Evolutionary conservation across 2,329 filamentous ascomycete genomes (phyloP).

Genomic region (Apiospora pterosperma): DNA sequence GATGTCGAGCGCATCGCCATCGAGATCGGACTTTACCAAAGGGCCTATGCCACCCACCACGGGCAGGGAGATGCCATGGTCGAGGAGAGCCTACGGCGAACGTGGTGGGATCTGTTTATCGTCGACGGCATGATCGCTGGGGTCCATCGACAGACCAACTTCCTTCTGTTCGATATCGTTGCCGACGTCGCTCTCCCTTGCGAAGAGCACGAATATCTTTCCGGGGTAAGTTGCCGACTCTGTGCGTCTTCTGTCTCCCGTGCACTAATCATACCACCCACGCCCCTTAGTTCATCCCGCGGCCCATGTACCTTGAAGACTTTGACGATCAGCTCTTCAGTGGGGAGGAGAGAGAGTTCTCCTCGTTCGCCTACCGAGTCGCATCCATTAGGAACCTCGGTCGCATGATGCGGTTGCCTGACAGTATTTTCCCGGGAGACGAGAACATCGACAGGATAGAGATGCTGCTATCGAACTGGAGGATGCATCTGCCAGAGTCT

Average conservation of each 20-base stretch:
- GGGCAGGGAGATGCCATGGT: constrained; percentile 63
- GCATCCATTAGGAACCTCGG: constrained; percentile 77
- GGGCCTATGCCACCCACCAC: constrained; percentile 61
- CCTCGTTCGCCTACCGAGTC: constrained; percentile 82
- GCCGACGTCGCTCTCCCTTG: constrained; percentile 74
- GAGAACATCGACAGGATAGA: constrained; percentile 50
- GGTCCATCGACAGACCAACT: constrained; percentile 69
- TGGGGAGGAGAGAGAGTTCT: constrained; percentile 67
- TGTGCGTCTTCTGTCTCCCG: background rate
- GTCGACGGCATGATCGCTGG: constrained; percentile 82
- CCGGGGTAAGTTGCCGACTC: constrained; percentile 43
- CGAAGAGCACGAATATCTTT: constrained; percentile 70
- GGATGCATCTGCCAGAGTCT: constrained; percentile 68
- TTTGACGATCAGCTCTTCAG: constrained; percentile 76
- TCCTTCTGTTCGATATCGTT: constrained; percentile 63
- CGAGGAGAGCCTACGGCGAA: constrained; percentile 82
- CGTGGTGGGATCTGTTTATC: constrained; percentile 86
- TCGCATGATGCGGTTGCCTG: constrained; percentile 62
- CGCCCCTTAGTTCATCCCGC: constrained; percentile 50
- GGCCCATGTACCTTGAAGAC: constrained; percentile 63
- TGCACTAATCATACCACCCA: background rate
- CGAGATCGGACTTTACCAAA: constrained; percentile 71
- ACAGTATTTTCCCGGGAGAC: constrained; percentile 50
- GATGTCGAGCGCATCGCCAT: constrained; percentile 70
- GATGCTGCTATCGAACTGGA: constrained; percentile 66